Evolutionary conservation across 768 basidiomycete species (phyloP), one percentile per base, ranked within the genome.

Genomic region (Naganishia antarctica): DNA sequence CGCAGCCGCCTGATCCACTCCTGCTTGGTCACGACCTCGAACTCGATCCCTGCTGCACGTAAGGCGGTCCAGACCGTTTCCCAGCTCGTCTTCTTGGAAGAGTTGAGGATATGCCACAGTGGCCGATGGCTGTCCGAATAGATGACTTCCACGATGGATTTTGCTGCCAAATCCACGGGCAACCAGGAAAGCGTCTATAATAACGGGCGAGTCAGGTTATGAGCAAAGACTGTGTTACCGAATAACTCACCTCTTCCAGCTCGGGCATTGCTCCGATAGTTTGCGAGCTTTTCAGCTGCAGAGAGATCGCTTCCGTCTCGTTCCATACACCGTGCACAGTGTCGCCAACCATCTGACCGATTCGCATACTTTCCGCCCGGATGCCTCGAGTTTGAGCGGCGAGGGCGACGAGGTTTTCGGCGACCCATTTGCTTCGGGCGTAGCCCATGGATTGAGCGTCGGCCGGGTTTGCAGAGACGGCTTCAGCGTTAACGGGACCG

Each of bases 281-380:
- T 40, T 81, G 75, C 23, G 78, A 79, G 2, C 81, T 74, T 73
- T 81, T 77, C 77, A 82, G 78, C 79, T 82, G 80, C 41, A 82
- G 70, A 1, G 81, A 78, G 73, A 75, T 72, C 63, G 72, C 76
- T 80, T 79, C 83, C 0, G 83, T 83, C 66, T 83, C 81, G 71
- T 83, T 84, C 83, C 82, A 83, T 4, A 82, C 79, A 7, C 82
- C 83, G 45, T 76, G 69, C 29, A 76, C 60, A 0, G 81, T 79
- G 65, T 84, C 83, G 0, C 83, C 83, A 2, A 82, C 83, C 76
- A 84, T 80, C 66, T 84, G 84, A 3, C 84, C 83, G n/a, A 84
- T 82, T 15, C 83, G 74, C 64, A 82, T 63, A 0, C 81, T 78
- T 16, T 77, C 79, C 21, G 79, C 77, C 15, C 73, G 67, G 1